Evolutionary conservation across 75 land plant species (phyloP).

Genomic region (Chamaecyparis obtusa): DNA sequence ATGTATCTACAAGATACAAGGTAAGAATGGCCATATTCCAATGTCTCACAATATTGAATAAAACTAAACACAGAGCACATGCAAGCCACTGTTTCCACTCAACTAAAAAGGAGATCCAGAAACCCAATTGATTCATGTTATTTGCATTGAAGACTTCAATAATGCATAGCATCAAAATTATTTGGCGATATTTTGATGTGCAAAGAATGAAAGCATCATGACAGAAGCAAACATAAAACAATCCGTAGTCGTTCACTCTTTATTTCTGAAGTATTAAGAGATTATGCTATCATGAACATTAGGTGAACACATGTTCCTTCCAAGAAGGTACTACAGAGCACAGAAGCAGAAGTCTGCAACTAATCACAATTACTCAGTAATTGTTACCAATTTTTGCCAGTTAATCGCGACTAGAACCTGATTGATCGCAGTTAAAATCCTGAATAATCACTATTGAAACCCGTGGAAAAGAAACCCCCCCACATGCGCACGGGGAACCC

Average conservation of each 20-base stretch:
- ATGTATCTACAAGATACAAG: background rate
- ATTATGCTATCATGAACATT: background rate
- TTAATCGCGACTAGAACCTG: too few relatives aligned
- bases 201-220: background rate
- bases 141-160: background rate
- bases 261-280: background rate
- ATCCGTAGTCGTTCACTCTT: background rate
- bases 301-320: background rate
- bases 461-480: too few relatives aligned
- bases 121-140: background rate
- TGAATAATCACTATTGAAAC: too few relatives aligned
- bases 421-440: too few relatives aligned
- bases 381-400: too few relatives aligned
- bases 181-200: background rate
- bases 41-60: background rate
- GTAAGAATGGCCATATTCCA: background rate
- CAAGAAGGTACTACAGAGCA: background rate
- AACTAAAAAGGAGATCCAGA: background rate
- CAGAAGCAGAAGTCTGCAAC: background rate
- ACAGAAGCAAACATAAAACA: background rate
- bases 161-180: background rate
- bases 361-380: too few relatives aligned
- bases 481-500: too few relatives aligned
- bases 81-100: background rate
- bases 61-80: background rate